Base-by-base conservation (phyloP, 2,329 filamentous ascomycete species). In the Madurella fahalii region DNA sequence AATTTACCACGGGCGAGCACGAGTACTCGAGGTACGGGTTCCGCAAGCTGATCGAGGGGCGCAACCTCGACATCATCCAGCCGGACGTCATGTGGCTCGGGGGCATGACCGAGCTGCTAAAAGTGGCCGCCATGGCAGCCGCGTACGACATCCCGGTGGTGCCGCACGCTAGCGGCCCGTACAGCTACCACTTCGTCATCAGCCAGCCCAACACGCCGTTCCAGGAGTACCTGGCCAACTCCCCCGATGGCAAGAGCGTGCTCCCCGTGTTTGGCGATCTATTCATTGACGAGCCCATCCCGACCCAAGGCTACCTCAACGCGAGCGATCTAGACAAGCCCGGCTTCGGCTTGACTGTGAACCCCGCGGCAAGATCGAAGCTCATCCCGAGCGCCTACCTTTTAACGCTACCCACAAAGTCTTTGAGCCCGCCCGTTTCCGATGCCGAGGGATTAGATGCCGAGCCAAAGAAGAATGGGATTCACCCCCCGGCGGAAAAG, bases 71-170 rank as follows among this genome's bases (percentile, higher is more conserved):
- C 70, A 95, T 96, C 64, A 84, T 96, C 65, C 92, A 96, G 74
- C 92, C 92, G 13, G 92, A 96, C 67, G 91, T 96, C 60, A 96
- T 96, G 92, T 96, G 92, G 92, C 84, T 96, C 13, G 92, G 92
- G 59, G 92, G 92, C 58, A 72, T 96, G 78, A 96, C 92, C 1
- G 92, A 96, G 73, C 80, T 96, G 54, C 84, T 96, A 61, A 94
- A 90, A 73, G 87, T 96, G 50, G 82, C 90, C 15, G 87, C 91
- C 51, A 87, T 95, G 83, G 92, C 92, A 4, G 84, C 91, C 4
- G 92, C 92, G 18, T 96, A 96, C 72, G 92, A 96, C 67, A 88
- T 96, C 57, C 92, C 92, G 12, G 91, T 96, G 15, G 90, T 96
- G 13, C 92, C 92, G n/a, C 92, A 96, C 68, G 92, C 92, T 43